Percentiles rank a stretch among this genome's conserved stretches.
Conservation (phyloP, 805 yeast genomes). For the Starmerella apis region DNA sequence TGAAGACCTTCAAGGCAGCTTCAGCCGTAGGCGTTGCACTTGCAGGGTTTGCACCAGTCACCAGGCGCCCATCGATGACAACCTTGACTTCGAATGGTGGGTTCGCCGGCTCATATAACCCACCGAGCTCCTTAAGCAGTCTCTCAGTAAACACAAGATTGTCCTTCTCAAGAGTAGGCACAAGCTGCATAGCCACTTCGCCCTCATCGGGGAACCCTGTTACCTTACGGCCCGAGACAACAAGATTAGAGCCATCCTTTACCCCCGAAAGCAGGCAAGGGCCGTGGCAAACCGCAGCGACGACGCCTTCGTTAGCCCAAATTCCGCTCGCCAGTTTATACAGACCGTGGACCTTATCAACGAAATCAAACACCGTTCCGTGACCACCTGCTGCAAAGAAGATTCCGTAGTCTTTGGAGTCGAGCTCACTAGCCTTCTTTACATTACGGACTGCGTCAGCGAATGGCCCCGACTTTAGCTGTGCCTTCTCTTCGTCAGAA, state of each 20-base stretch:
- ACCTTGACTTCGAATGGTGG: slow-evolving; percentile 35
- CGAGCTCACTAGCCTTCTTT: slow-evolving; percentile 42
- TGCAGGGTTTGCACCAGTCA: slow-evolving; percentile 60
- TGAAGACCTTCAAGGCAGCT: slow-evolving; percentile 27
- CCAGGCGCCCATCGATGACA: slow-evolving; percentile 46
- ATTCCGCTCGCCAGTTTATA: slow-evolving; percentile 40
- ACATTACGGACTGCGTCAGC: slow-evolving; percentile 34
- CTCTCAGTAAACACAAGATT: slow-evolving; percentile 35
- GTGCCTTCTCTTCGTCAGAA: slow-evolving; percentile 37
- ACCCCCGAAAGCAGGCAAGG: slow-evolving; percentile 48
- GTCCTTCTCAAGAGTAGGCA: slow-evolving; percentile 27
- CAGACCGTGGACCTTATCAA: slow-evolving; percentile 38
- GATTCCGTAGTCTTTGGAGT: slow-evolving; percentile 42
- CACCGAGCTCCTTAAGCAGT: slow-evolving; percentile 29
- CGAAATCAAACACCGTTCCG: slow-evolving; percentile 50
- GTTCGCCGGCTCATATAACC: slow-evolving; percentile 38
- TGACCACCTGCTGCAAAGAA: slow-evolving; percentile 61
- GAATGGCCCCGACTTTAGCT: slow-evolving; percentile 35
- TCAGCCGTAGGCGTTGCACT: slow-evolving; percentile 44
- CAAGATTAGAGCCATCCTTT: slow-evolving; percentile 32
- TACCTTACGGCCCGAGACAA: slow-evolving; percentile 44
- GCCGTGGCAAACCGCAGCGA: slow-evolving; percentile 61
- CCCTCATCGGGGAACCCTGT: slow-evolving; percentile 56
- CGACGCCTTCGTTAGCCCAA: slow-evolving; percentile 44
- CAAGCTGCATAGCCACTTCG: slow-evolving; percentile 34